Conservation (phyloP, 441 rosid genomes). For the Adansonia grandidieri region DNA sequence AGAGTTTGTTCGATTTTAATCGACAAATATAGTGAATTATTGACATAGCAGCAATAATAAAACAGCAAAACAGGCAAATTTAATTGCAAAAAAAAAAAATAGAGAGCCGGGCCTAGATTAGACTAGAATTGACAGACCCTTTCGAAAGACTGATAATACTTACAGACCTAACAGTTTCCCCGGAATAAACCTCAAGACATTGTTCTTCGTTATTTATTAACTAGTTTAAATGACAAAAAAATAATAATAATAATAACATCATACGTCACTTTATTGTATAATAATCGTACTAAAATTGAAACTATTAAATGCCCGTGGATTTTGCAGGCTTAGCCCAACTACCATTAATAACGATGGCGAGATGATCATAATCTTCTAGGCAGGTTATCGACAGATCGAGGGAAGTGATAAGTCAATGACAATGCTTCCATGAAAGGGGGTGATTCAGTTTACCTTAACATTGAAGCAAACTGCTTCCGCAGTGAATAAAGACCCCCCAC, state of each 20-base stretch:
- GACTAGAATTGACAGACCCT: background rate
- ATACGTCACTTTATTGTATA: background rate
- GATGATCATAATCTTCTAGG: background rate
- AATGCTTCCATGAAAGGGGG: background rate
- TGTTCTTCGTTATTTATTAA: background rate
- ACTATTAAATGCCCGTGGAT: background rate
- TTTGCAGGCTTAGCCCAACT: background rate
- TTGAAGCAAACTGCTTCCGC: background rate
- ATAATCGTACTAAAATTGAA: background rate
- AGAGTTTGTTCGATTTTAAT: background rate
- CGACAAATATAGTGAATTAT: slow-evolving; percentile 14
- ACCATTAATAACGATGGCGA: background rate
- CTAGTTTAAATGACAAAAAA: background rate
- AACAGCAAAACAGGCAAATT: background rate
- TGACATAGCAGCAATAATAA: slow-evolving; percentile 11
- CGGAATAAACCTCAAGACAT: background rate
- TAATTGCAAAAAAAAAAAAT: background rate
- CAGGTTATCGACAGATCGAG: background rate
- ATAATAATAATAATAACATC: background rate
- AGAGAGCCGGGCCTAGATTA: slow-evolving; percentile 4
- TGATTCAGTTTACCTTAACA: background rate
- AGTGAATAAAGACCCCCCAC: background rate
- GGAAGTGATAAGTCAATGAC: background rate
- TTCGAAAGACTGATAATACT: background rate
- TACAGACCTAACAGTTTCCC: background rate